These are phyloP conservation scores for Leavenworthia alabamica DNA, from an alignment of 345 rosid genomes.

Conservation along the genomic window DNA sequence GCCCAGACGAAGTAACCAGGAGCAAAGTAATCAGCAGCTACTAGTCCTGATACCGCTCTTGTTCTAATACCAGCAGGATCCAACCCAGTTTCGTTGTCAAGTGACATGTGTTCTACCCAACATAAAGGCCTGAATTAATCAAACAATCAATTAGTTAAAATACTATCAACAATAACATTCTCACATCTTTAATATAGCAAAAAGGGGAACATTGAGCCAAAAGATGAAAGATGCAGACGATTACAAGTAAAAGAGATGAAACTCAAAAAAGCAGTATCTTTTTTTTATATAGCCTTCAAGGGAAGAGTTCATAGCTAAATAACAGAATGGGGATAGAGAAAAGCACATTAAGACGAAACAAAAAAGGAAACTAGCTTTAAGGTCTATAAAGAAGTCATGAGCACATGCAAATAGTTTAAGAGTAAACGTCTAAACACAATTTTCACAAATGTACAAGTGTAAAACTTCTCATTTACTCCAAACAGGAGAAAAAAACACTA, in stretches of 20 bases:
- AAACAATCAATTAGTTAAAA: background rate
- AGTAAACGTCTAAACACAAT: background rate
- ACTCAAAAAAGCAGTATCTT: background rate
- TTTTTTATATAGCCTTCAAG: background rate
- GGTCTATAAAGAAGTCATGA: background rate
- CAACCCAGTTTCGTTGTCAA: slow-evolving; percentile 90
- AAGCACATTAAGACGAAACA: background rate
- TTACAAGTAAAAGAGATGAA: slow-evolving; percentile 1
- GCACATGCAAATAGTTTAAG: too few species aligned
- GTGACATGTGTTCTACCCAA: slow-evolving; percentile 95
- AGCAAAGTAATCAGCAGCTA: slow-evolving; percentile 95
- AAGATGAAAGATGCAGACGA: background rate
- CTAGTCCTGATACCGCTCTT: slow-evolving; percentile 85
- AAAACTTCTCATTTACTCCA: background rate
- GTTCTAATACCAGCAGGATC: slow-evolving; percentile 82
- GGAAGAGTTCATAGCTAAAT: background rate
- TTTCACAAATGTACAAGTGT: background rate
- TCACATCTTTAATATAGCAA: background rate
- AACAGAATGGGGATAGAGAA: background rate
- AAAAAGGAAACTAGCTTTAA: slow-evolving; percentile 4
- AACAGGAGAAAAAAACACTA: background rate
- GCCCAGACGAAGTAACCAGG: slow-evolving; percentile 99
- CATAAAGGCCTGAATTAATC: slow-evolving; percentile 66
- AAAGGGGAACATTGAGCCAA: background rate
- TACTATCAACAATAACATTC: background rate